Evolutionary conservation across 768 basidiomycete genomes (phyloP).

Genomic region (Clitopilus hobsonii): DNA sequence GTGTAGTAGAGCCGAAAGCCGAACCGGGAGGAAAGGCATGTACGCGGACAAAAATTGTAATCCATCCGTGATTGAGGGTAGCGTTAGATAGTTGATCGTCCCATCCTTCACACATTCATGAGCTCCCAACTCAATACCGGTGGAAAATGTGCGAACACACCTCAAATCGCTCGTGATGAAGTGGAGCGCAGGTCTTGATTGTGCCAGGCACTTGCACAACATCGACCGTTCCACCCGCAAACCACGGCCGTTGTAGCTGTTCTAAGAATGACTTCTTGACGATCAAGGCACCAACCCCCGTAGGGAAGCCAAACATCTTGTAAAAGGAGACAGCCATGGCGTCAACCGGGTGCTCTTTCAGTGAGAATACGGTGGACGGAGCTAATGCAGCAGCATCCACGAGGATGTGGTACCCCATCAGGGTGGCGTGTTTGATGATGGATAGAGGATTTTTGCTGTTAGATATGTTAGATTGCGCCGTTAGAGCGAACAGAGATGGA

Average conservation of each 20-base stretch:
- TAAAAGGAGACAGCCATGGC: slow-evolving; percentile 84
- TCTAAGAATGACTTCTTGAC: slow-evolving; percentile 66
- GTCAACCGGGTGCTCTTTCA: slow-evolving; percentile 65
- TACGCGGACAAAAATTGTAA: slow-evolving; percentile 74
- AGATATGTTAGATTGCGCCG: slow-evolving; percentile 79
- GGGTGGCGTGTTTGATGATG: slow-evolving; percentile 57
- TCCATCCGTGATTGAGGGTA: slow-evolving; percentile 77
- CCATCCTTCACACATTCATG: slow-evolving; percentile 53
- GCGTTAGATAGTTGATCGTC: slow-evolving; percentile 75
- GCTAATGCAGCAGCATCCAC: slow-evolving; percentile 81
- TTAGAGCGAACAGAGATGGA: slow-evolving; percentile 68
- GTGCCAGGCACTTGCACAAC: slow-evolving; percentile 79
- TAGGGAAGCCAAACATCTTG: slow-evolving; percentile 89
- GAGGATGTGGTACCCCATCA: slow-evolving; percentile 69
- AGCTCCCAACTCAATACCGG: not conserved
- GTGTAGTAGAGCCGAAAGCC: slow-evolving; percentile 65
- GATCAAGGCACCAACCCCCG: slow-evolving; percentile 76
- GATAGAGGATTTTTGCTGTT: slow-evolving; percentile 70
- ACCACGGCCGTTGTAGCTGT: slow-evolving; percentile 71
- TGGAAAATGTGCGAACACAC: slow-evolving; percentile 32
- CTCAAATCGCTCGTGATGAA: slow-evolving; percentile 74
- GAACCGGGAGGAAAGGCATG: slow-evolving; percentile 72
- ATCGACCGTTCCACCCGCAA: slow-evolving; percentile 78
- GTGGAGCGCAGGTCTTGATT: slow-evolving; percentile 54
- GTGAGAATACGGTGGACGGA: slow-evolving; percentile 63